Evolutionary conservation across 2,329 filamentous ascomycete genomes (phyloP).

Genomic region (Trichoderma hamatum): DNA sequence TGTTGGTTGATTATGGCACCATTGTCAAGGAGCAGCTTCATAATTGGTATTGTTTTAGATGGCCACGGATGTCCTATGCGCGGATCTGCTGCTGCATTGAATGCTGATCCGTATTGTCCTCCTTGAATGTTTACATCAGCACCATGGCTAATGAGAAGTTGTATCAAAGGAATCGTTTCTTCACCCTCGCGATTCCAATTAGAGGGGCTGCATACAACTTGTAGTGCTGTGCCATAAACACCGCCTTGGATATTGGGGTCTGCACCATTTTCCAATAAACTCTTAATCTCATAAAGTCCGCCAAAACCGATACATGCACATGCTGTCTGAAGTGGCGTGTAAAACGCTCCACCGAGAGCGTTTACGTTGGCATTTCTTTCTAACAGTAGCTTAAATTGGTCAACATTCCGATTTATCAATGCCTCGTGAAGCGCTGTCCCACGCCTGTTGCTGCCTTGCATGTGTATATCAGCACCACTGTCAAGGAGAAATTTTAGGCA

Average conservation of each 20-base stretch:
- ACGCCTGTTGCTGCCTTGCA: not conserved
- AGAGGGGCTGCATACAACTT: not conserved
- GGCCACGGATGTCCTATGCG: not conserved
- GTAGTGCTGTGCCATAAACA: not conserved
- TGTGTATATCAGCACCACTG: not conserved
- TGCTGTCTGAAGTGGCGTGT: not conserved
- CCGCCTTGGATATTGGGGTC: not conserved
- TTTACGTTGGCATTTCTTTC: not conserved
- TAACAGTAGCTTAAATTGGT: not conserved
- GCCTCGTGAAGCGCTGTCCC: not conserved
- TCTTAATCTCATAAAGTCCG: not conserved
- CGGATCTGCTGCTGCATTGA: not conserved
- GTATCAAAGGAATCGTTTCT: not conserved
- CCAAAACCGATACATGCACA: too few relatives aligned
- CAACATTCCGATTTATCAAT: fast-evolving
- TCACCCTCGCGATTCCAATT: too few relatives aligned
- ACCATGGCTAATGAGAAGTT: not conserved
- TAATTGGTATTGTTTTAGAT: too few relatives aligned
- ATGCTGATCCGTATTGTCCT: not conserved
- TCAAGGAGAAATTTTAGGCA: not conserved
- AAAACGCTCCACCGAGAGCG: not conserved
- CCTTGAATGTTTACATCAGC: not conserved
- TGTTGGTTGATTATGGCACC: not conserved
- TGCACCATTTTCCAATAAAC: not conserved
- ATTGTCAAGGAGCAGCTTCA: not conserved